A percentile compares a stretch with the other conserved stretches of the same genome.
Conservation (phyloP, 73 alveolate species). For the Paramecium sonneborni region DNA sequence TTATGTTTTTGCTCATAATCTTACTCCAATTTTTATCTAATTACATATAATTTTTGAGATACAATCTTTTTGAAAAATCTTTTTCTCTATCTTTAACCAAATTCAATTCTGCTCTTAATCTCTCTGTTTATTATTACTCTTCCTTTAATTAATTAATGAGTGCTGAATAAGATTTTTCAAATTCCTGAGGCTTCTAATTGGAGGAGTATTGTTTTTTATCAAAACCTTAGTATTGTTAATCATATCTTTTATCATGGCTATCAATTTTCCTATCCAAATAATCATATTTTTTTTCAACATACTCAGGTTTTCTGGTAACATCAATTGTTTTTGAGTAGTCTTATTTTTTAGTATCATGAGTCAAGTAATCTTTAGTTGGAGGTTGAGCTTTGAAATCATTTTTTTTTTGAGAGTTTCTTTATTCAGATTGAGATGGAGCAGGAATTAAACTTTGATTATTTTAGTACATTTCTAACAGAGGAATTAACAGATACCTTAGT, state of each 20-base stretch:
- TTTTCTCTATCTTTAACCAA: not conserved
- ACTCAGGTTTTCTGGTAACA: not conserved
- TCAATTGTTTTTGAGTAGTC: constrained; percentile 13
- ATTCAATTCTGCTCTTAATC: not conserved
- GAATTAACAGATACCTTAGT: not conserved
- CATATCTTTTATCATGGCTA: not conserved
- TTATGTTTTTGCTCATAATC: constrained; percentile 36
- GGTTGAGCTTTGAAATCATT: constrained; percentile 46
- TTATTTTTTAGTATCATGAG: not conserved
- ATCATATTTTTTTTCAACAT: constrained; percentile 41
- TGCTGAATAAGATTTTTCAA: not conserved
- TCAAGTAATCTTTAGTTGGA: constrained; percentile 42
- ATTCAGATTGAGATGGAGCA: constrained; percentile 34
- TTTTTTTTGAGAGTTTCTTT: constrained; percentile 25
- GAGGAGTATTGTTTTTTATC: not conserved
- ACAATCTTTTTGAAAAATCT: constrained; percentile 23
- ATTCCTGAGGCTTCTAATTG: not conserved
- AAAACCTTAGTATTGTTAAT: no score
- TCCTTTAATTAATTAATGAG: not conserved
- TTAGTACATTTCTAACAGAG: not conserved
- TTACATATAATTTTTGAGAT: not conserved
- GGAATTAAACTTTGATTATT: not conserved
- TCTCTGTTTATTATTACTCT: constrained; percentile 1
- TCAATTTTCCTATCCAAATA: constrained; percentile 21
- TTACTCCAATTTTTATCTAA: constrained; percentile 4